Evolutionary conservation across 805 yeast genomes (phyloP), one percentile per base, ranked within the genome.

Genomic region (Danielia oregonensis): DNA sequence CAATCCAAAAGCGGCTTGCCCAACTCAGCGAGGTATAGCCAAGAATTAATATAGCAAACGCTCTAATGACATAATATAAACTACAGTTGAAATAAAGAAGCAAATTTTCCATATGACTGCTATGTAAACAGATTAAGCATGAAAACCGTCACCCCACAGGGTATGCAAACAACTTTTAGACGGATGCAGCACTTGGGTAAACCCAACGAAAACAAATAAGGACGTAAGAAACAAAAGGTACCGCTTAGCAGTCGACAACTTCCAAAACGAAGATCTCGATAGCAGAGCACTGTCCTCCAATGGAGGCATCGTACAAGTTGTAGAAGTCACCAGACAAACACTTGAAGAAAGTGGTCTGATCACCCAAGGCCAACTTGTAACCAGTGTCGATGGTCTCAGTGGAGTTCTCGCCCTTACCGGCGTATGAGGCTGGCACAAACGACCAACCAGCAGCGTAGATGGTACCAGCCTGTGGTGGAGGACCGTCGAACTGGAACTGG

Each of bases 241-340:
- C 22, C 16, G 21, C 9, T 30, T 30, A 30, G 16, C 33, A 30
- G 22, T 30, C 27, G 10, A 17, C 33, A 24, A 24, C 33, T 14
- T 30, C 33, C 33, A 30, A 30, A 10, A 30, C 33, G 23, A 30
- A 30, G n/a, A 30, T 24, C 33, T 30, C 33, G 9, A 30, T 24
- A 6, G 15, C 33, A 30, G 63, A 50, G 72, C 87, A 81, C 54
- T 78, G 82, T 23, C 52, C 57, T 40, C 79, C 86, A 39, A 79
- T 58, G 46, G 65, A 57, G 55, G 75, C 64, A 54, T 80, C 85
- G 59, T 82, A 82, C 59, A 82, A 63, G 72, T 82, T 82, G 79
- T 78, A 81, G 74, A 82, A 82, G 50, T 65, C 66, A 51, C 88
- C 89, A 19, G 86, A 78, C 45, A 75, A 55, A 69, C 89, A 82